Percentiles rank a stretch among this genome's conserved stretches.
phyloP scores from a whole-genome alignment of 2,329 filamentous ascomycete species.

The Microsporum ferrugineum region DNA sequence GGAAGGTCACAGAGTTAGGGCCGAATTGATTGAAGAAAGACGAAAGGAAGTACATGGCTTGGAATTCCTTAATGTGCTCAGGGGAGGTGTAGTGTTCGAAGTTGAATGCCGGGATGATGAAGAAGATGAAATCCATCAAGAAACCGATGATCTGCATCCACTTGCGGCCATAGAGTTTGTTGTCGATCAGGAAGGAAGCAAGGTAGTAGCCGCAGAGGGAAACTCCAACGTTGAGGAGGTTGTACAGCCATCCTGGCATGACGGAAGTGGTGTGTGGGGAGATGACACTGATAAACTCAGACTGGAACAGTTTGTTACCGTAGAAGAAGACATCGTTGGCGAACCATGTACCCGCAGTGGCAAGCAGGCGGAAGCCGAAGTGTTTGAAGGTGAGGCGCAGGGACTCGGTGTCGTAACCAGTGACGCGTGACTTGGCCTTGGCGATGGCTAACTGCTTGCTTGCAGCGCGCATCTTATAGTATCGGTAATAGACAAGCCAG shows the following conservation, averaged over 20 bases:
- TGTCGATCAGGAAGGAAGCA: constrained; percentile 80
- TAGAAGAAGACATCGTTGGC: constrained; percentile 99
- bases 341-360: constrained; percentile 84
- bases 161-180: constrained; percentile 92
- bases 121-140: constrained; percentile 84
- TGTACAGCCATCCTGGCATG: constrained; percentile 84
- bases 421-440: constrained; percentile 79
- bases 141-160: constrained; percentile 95
- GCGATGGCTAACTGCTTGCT: constrained; percentile 68
- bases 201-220: constrained; percentile 81
- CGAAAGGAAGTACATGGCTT: constrained; percentile 95
- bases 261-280: constrained; percentile 57
- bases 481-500: constrained; percentile 93
- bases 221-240: constrained; percentile 79
- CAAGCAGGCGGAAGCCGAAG: constrained; percentile 76
- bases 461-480: constrained; percentile 84
- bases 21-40: constrained; percentile 99
- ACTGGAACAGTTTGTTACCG: constrained; percentile 96
- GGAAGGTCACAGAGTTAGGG: constrained; percentile 91
- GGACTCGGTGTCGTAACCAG: constrained; percentile 82
- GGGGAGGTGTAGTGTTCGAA: constrained; percentile 69
- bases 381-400: constrained; percentile 65
- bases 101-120: constrained; percentile 80
- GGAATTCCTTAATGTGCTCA: constrained; percentile 71
- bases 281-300: constrained; percentile 76